Base-by-base conservation (phyloP, 495 filamentous ascomycete species). In the Lasiosphaeria miniovina region DNA sequence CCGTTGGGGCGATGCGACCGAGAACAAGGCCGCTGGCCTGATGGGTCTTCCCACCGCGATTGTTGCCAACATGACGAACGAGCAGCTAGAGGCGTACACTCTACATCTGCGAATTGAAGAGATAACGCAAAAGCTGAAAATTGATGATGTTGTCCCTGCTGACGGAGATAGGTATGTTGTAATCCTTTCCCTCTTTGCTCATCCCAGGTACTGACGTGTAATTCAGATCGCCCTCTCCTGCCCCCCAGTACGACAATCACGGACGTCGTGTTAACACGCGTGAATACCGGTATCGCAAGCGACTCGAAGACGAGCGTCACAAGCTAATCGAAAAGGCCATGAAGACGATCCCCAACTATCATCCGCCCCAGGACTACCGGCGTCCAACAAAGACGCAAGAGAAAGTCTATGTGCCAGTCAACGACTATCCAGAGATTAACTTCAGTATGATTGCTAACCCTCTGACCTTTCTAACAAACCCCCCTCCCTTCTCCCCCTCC, bases 401-500 rank as follows among this genome's bases (percentile, higher is more conserved):
- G 86, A 98, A 98, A 84, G 93, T 98, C 86, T 98, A 98, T 75
- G 94, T 98, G 71, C 94, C 94, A 69, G 94, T 98, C 80, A 98
- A 98, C 87, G 95, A 99, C 77, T 99, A 99, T 80, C 95, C 95
- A 83, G 95, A 98, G 78, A 97, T 99, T 90, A 99, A 99, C 90
- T 99, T 98, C 90, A 98, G 94, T 98, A 96, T 90, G 93, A 93
- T 93, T 89, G 87, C 91, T 95, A 96, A 96, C 91, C 92, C 90
- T 91, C 88, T 90, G 88, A 90, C 87, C 76, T 77, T 85, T 84
- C 76, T 77, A 77, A 76, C 88, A 83, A 88, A 57, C 84, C 71
- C 69, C 80, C 75, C 75, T 74, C 74, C 75, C 64, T 68, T 67
- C 60, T 45, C 60, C 49, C 53, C 50, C 41, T 24, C 24, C 2